phyloP scores from a whole-genome alignment of 2,329 filamentous ascomycete species.

The Arthrobotrys megalospora region DNA sequence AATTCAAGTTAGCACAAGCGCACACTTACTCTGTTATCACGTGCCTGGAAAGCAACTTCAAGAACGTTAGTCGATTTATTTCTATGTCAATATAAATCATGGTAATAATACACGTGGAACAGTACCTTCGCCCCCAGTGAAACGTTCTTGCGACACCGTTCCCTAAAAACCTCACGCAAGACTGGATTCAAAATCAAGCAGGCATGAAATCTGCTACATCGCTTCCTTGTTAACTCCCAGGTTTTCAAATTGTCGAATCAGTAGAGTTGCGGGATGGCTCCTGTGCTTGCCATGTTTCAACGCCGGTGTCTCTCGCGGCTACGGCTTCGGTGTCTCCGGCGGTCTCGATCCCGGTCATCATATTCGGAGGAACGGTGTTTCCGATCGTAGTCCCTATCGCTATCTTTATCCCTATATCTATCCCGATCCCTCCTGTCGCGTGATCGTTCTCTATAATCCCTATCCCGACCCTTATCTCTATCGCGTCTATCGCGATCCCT shows the following conservation, averaged over 20 bases:
- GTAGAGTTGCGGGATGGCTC: neutral
- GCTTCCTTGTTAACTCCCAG: neutral
- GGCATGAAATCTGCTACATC: neutral
- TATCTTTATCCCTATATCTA: constrained; percentile 46
- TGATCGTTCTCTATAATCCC: constrained; percentile 64
- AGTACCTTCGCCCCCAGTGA: constrained; percentile 24
- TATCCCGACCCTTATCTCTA: constrained; percentile 59
- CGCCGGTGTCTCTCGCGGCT: constrained; percentile 45
- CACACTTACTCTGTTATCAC: neutral
- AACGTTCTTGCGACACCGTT: constrained; percentile 1
- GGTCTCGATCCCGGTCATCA: constrained; percentile 51
- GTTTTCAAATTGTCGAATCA: neutral
- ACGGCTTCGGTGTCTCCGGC: constrained; percentile 62
- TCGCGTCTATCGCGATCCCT: constrained; percentile 64
- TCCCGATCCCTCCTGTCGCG: constrained; percentile 64
- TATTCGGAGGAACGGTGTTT: constrained; percentile 54
- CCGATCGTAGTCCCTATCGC: constrained; percentile 54
- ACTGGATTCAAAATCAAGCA: neutral
- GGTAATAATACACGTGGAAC: constrained; percentile 29
- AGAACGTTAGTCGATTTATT: constrained; percentile 24
- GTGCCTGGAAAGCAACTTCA: neutral
- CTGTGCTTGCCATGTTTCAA: constrained; percentile 4
- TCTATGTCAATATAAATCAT: constrained; percentile 4
- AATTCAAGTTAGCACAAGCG: constrained; percentile 8
- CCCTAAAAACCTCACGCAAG: neutral